Percentiles rank a stretch among this genome's conserved stretches.
phyloP scores from a whole-genome alignment of 139 green algal species.

The Zygnema cylindricum region DNA sequence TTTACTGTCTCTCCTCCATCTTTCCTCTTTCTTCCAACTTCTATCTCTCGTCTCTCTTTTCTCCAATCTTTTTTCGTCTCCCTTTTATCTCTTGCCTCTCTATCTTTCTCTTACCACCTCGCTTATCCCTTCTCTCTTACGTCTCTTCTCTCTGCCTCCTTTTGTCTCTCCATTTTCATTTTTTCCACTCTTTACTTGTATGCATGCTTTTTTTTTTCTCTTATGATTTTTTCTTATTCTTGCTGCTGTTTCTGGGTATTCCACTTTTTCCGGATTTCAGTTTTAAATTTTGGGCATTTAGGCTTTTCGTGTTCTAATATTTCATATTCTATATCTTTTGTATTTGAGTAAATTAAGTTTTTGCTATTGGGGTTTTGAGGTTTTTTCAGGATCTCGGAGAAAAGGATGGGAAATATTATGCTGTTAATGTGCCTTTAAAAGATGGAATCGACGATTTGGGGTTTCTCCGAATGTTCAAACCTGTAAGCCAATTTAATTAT shows the following conservation, averaged over 20 bases:
- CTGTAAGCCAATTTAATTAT: slow-evolving; percentile 65
- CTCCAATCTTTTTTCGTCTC: background rate
- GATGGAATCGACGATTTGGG: slow-evolving; percentile 79
- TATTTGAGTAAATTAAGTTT: no score
- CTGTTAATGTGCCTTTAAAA: slow-evolving; percentile 82
- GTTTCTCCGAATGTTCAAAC: slow-evolving; percentile 84
- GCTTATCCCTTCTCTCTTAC: background rate
- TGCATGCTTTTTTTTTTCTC: slow-evolving; percentile 2
- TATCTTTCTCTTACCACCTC: background rate
- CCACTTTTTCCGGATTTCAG: background rate
- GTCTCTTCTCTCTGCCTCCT: background rate
- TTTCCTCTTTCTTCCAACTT: background rate
- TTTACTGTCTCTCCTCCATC: background rate
- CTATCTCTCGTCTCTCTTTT: slow-evolving; percentile 2
- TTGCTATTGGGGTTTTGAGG: background rate
- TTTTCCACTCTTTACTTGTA: no score
- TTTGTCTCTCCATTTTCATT: background rate
- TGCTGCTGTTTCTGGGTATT: background rate
- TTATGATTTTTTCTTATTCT: no score
- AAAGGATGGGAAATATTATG: slow-evolving; percentile 73
- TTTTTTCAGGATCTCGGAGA: slow-evolving; percentile 60
- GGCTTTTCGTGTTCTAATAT: background rate
- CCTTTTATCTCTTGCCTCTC: slow-evolving; percentile 4
- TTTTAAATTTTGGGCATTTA: background rate
- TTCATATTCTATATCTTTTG: background rate